phyloP scores from a whole-genome alignment of 768 basidiomycete species.

The Cyclocybe cylindracea region DNA sequence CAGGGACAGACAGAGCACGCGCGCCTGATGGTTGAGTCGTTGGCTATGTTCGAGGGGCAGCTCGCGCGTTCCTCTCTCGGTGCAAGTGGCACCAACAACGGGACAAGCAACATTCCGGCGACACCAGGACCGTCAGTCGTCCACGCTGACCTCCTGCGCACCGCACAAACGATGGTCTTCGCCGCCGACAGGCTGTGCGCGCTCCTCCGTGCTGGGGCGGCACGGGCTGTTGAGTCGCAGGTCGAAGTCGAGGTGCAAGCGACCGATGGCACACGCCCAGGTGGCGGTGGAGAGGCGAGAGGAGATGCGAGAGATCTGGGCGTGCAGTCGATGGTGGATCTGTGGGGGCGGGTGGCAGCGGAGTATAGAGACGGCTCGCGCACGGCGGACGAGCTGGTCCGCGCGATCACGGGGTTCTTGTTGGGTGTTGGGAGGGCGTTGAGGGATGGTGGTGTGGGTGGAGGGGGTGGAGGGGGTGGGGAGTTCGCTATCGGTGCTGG shows the following conservation, averaged over 20 bases:
- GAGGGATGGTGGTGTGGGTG: constrained; percentile 47
- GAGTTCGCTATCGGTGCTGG: constrained; percentile 33
- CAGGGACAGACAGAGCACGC: constrained; percentile 52
- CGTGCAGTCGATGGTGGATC: constrained; percentile 44
- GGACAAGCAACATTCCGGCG: constrained; percentile 21
- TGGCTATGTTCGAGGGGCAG: constrained; percentile 70
- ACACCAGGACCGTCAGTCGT: background rate
- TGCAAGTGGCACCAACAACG: constrained; percentile 16
- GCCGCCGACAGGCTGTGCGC: constrained; percentile 69
- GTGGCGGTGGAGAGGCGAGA: too few species aligned
- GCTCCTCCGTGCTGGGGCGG: constrained; percentile 56
- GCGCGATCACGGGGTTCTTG: constrained; percentile 74
- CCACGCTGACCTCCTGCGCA: constrained; percentile 56
- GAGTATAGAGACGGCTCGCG: constrained; percentile 74
- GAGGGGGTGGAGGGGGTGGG: constrained; percentile 25
- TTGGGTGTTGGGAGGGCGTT: constrained; percentile 74
- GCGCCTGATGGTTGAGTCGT: constrained; percentile 67
- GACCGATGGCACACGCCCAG: background rate
- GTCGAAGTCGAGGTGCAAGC: constrained; percentile 75
- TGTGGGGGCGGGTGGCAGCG: constrained; percentile 70
- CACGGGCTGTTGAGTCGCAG: constrained; percentile 67
- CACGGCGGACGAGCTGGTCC: constrained; percentile 77
- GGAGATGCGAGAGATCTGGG: background rate
- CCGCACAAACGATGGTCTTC: constrained; percentile 63
- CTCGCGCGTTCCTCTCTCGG: constrained; percentile 47